Evolutionary conservation across 2,329 filamentous ascomycete genomes (phyloP), one percentile per base, ranked within the genome.

Genomic region (Cercospora brassicicola): DNA sequence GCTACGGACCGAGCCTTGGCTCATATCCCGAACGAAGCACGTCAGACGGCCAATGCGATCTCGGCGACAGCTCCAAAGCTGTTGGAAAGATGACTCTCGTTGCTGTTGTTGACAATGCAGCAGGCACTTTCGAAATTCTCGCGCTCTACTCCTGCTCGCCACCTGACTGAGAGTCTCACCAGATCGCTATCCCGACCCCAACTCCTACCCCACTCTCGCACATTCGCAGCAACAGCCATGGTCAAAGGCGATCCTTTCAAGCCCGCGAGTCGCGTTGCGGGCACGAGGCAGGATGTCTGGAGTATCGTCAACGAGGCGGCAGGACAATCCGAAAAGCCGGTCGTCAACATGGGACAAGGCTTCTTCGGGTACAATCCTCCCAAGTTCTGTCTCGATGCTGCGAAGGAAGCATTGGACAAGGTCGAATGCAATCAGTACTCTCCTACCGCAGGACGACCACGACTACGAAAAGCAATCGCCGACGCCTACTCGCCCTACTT

Each of bases 351-450:
- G 87, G 88, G 88, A 62, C 88, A 90, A 79, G 88, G 88, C 64
- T 93, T 93, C 84, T 94, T 93, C 74, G 94, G 94, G 67, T 98
- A 98, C 81, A 98, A 98, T 78, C 94, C 94, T 66, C 94, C 94
- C 7, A 81, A 90, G 39, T 98, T 97, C 80, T 93, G 97, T 72
- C 84, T 97, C 72, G 87, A 97, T 74, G 95, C 95, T 51, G 95
- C 95, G 62, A 98, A 97, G 81, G 84, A 90, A 45, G 94, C 94
- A 45, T 86, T 99, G 62, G 90, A 97, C 77, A 87, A 89, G 62
- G 94, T 99, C 23, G 95, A 98, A 73, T 97, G 94, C 86, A 99
- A 99, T 81, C 95, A 99, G 84, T 99, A 99, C 85, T 94, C 93
- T 23, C 95, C 94, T 2, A 97, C 95, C 20, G 95, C 93, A 83